These are phyloP conservation scores for Solanum etuberosum DNA, from an alignment of 257 asterid genomes.

Conservation along the genomic window DNA sequence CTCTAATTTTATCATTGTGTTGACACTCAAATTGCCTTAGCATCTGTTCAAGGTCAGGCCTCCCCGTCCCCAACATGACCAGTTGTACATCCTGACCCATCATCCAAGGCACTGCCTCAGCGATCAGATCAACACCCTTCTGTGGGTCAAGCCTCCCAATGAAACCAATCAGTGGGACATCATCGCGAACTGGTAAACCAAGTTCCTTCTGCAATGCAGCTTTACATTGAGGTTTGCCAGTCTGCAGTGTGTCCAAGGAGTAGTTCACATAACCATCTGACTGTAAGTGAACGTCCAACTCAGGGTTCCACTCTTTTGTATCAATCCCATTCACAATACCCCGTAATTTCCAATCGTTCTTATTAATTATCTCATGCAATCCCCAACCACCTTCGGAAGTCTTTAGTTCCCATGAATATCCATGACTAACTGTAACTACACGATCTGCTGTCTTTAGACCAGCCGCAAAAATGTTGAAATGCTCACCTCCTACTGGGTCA, in stretches of 20 bases:
- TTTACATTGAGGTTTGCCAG: constrained; percentile 75
- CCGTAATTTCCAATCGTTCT: constrained; percentile 67
- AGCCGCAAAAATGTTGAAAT: constrained; percentile 89
- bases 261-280: constrained; percentile 76
- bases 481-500: constrained; percentile 93
- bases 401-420: constrained; percentile 84
- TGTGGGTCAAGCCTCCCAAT: constrained; percentile 89
- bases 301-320: constrained; percentile 81
- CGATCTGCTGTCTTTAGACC: constrained; percentile 88
- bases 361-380: constrained; percentile 59
- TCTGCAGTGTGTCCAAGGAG: constrained; percentile 59
- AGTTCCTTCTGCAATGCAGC: constrained; percentile 85
- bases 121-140: constrained; percentile 87
- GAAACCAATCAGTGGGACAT: constrained; percentile 74
- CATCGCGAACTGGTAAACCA: constrained; percentile 49
- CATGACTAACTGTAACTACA: constrained; percentile 77
- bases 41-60: constrained; percentile 67
- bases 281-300: constrained; percentile 49
- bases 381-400: constrained; percentile 98
- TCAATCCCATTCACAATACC: constrained; percentile 97
- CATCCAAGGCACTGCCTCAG: constrained; percentile 92
- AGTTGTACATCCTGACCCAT: constrained; percentile 73
- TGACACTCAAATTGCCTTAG: constrained; percentile 66
- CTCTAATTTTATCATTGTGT: constrained; percentile 45
- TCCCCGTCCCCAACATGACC: constrained; percentile 87